Evolutionary conservation across 306 rosid genomes (phyloP), one percentile per base, ranked within the genome.

Genomic region (Morella rubra): DNA sequence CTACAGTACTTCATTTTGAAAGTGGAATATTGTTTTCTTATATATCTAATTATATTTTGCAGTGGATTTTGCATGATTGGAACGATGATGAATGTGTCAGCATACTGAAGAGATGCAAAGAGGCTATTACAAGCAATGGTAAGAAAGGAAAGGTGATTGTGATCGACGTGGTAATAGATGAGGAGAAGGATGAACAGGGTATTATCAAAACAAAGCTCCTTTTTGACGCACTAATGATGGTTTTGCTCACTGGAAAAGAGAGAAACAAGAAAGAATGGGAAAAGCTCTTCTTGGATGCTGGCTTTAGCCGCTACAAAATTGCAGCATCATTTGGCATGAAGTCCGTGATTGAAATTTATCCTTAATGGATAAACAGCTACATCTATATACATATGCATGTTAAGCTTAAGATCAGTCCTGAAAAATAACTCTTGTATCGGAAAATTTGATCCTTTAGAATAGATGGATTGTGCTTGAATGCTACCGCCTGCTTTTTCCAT

Each of bases 341-440:
- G 71, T 91, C 91, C 19, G 84, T 91, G 3, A 78, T 89, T 46
- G 89, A 86, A 75, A 82, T 87, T 72, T 89, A 52, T 72, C 90
- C 87, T 69, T 87, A 64, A 76, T 50, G 12, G 11, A 46, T 7
- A 46, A 46, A 46, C 3, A 46, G 8, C 8, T 27, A 27, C 32
- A 27, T 27, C 2, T 27, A 27, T 27, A 1, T 27, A 27, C 32
- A n/a, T 27, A 27, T 27, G 32, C 32, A 27, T 27, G 32, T 27
- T 27, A 27, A 27, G 32, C 32, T 27, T 27, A 27, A 1, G 32
- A 27, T 1, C 32, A 27, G 32, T 27, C 32, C 32, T 27, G 32
- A 27, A 27, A 27, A 27, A 27, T 27, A 27, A 27, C 32, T 27
- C 32, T 27, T 27, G 32, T 27, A 27, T 27, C 2, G 32, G 32